A percentile compares a stretch with the other conserved stretches of the same genome.
Conservation (phyloP, 768 basidiomycete species). For the Coprinellus micaceus region DNA sequence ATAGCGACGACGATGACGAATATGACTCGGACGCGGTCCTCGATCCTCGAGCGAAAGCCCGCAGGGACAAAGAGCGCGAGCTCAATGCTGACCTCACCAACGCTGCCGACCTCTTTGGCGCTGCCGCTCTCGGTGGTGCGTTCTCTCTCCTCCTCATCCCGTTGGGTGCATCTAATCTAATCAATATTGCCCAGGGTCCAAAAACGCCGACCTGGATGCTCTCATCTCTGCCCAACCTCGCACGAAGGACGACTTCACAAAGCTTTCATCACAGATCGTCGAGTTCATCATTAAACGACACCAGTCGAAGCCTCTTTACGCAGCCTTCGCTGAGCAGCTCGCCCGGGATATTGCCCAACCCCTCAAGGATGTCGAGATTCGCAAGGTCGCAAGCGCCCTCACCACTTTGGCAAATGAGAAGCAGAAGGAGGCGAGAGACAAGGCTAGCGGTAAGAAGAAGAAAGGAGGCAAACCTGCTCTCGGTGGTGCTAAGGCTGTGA, state of each 20-base stretch:
- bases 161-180: background rate
- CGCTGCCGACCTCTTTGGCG: constrained; percentile 78
- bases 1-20: constrained; percentile 40
- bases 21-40: constrained; percentile 73
- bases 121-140: constrained; percentile 61
- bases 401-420: constrained; percentile 93
- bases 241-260: constrained; percentile 84
- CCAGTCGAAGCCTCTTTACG: constrained; percentile 77
- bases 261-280: constrained; percentile 70
- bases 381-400: constrained; percentile 81
- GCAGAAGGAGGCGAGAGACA: constrained; percentile 85
- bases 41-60: constrained; percentile 75
- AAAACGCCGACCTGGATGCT: constrained; percentile 62
- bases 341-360: constrained; percentile 70
- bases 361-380: constrained; percentile 85
- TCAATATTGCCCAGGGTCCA: constrained; percentile 46
- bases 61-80: constrained; percentile 75
- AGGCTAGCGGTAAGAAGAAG: constrained; percentile 79
- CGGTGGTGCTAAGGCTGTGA: constrained; percentile 64
- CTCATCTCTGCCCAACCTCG: constrained; percentile 78
- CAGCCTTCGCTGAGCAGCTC: constrained; percentile 81
- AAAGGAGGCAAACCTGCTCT: constrained; percentile 73
- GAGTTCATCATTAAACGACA: constrained; percentile 75
- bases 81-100: constrained; percentile 84
- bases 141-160: background rate